Evolutionary conservation across 2,329 filamentous ascomycete species (phyloP).

Genomic region (Madurella mycetomatis): DNA sequence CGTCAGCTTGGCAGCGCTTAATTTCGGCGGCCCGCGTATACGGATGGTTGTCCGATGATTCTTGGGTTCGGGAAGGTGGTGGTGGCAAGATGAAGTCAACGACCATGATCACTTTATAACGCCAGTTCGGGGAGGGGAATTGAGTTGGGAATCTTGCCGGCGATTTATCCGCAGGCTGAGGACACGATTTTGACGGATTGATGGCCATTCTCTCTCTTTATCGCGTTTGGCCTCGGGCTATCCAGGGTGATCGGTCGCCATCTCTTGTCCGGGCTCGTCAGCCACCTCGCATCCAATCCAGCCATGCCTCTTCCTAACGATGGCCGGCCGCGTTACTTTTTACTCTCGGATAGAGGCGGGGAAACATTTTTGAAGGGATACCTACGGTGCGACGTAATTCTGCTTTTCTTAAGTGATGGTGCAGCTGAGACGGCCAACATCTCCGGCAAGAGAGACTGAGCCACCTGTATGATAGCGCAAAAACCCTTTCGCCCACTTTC

Average conservation of each 20-base stretch:
- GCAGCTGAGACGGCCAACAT: not conserved
- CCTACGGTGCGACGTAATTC: not conserved
- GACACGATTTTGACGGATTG: not conserved
- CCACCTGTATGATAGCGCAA: not conserved
- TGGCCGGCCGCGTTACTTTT: not conserved
- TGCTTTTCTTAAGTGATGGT: not conserved
- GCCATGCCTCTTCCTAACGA: not conserved
- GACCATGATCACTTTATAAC: slow-evolving; percentile 24
- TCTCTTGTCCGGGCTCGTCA: not conserved
- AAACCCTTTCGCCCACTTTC: not conserved
- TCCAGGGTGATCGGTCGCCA: not conserved
- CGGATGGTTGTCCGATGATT: slow-evolving; percentile 6
- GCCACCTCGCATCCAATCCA: not conserved
- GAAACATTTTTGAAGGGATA: not conserved
- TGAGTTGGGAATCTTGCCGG: not conserved
- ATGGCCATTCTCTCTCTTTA: not conserved
- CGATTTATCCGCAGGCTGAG: not conserved
- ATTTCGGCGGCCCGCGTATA: slow-evolving; percentile 3
- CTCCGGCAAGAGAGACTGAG: not conserved
- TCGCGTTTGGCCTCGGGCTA: not conserved
- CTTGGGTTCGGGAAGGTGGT: slow-evolving; percentile 14
- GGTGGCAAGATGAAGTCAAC: slow-evolving; percentile 26
- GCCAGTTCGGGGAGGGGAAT: not conserved
- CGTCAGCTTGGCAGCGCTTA: slow-evolving; percentile 14
- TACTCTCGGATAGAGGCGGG: not conserved